These are phyloP conservation scores for Backusella liffmaniae DNA, from an alignment of 192 early-diverging fungal species.

Conservation along the genomic window DNA sequence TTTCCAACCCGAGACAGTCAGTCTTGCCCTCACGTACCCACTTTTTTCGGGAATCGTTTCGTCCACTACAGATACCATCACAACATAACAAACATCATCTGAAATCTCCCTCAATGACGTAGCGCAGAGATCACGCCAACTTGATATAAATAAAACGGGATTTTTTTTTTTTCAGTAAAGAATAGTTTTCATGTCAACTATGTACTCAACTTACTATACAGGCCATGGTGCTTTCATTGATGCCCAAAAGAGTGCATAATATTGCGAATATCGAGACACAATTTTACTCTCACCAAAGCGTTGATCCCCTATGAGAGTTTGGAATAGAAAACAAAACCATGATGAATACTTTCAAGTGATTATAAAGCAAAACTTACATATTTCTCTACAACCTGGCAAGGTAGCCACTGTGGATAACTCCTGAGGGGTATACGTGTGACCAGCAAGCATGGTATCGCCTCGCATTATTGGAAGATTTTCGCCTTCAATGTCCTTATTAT, in stretches of 20 bases:
- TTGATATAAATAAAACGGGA: neutral
- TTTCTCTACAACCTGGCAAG: conserved; percentile 41
- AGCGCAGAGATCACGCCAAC: conserved; percentile 49
- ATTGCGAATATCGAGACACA: conserved; percentile 16
- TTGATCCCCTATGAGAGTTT: conserved; percentile 27
- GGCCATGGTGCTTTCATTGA: conserved; percentile 36
- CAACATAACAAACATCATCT: conserved; percentile 37
- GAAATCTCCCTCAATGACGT: conserved; percentile 30
- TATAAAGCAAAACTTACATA: conserved; percentile 17
- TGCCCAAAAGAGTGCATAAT: conserved; percentile 33
- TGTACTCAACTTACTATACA: conserved; percentile 13
- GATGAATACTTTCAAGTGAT: too few species aligned
- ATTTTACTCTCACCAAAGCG: conserved; percentile 29
- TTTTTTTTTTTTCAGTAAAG: neutral
- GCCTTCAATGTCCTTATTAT: conserved; percentile 40
- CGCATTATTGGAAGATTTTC: conserved; percentile 44
- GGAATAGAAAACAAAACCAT: too few species aligned
- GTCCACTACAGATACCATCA: conserved; percentile 49
- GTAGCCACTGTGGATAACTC: conserved; percentile 46
- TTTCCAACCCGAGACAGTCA: conserved; percentile 53
- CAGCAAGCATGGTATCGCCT: conserved; percentile 44
- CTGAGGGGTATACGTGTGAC: conserved; percentile 38
- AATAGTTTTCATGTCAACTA: neutral
- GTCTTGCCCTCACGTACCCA: conserved; percentile 47
- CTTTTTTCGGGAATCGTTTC: conserved; percentile 43